Evolutionary conservation across 2,329 filamentous ascomycete genomes (phyloP).

Genomic region (Tympanopsis confertula): DNA sequence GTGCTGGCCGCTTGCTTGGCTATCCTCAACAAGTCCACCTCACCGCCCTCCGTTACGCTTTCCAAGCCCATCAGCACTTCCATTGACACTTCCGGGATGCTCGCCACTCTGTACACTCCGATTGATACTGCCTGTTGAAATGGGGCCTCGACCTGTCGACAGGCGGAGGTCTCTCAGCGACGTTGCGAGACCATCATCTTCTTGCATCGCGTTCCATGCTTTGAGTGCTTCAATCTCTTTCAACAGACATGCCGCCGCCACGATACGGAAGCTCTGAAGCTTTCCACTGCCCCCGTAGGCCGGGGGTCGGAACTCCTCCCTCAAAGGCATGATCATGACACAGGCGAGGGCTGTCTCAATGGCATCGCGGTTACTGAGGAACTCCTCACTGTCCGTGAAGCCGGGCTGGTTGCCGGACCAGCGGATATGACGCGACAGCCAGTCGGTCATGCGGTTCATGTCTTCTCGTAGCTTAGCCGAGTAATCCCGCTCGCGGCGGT

Average conservation of each 20-base stretch:
- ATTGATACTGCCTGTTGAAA: too few relatives aligned
- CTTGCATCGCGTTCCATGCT: too few relatives aligned
- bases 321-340: not conserved
- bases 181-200: too few relatives aligned
- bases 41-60: too few relatives aligned
- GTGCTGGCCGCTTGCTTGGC: too few relatives aligned
- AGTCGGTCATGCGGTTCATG: not conserved
- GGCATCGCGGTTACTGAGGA: not conserved
- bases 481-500: conserved; percentile 22
- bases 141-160: too few relatives aligned
- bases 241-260: not conserved
- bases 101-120: too few relatives aligned
- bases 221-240: not conserved
- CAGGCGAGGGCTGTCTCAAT: not conserved
- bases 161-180: too few relatives aligned
- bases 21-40: too few relatives aligned
- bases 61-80: too few relatives aligned
- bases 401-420: not conserved
- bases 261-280: not conserved
- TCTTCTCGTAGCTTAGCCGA: conserved; percentile 27
- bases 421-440: not conserved
- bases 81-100: too few relatives aligned
- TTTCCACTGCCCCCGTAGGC: not conserved
- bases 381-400: not conserved
- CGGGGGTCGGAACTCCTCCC: not conserved